A percentile compares a stretch with the other conserved stretches of the same genome.
Evolutionary conservation across 768 basidiomycete species (phyloP).

Genomic region (Porphyrellus cyaneotinctus): DNA sequence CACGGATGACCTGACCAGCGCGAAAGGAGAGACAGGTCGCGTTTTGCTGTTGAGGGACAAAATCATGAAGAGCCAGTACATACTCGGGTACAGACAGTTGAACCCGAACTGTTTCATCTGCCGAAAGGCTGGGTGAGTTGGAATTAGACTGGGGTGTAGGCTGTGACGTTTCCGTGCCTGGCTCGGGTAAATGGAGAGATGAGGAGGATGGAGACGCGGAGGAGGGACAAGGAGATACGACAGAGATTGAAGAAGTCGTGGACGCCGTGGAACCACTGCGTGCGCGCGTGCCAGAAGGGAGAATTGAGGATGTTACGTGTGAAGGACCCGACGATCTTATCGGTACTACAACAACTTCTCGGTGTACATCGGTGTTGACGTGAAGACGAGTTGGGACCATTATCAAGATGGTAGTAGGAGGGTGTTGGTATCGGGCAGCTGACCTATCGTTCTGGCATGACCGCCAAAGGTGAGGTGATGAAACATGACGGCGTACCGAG

Average conservation of each 20-base stretch:
- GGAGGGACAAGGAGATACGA: conserved; percentile 51
- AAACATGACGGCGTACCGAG: conserved; percentile 11
- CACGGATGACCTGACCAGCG: conserved; percentile 87
- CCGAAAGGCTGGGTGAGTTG: conserved; percentile 40
- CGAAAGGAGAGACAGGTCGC: conserved; percentile 85
- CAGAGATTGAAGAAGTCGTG: conserved; percentile 51
- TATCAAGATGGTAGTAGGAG: conserved; percentile 4
- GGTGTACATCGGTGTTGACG: conserved; percentile 44
- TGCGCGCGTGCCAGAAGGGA: conserved; percentile 27
- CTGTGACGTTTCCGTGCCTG: conserved; percentile 30
- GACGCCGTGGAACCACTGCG: conserved; percentile 57
- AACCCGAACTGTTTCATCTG: conserved; percentile 49
- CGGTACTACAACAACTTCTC: conserved; percentile 32
- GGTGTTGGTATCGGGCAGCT: not conserved
- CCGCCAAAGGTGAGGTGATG: not conserved
- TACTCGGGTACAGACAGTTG: conserved; percentile 50
- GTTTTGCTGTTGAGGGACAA: conserved; percentile 62
- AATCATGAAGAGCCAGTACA: conserved; percentile 92
- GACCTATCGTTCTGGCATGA: conserved; percentile 5
- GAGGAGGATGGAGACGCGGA: conserved; percentile 45
- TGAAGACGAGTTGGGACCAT: conserved; percentile 47
- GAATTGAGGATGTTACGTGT: conserved; percentile 25
- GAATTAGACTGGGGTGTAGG: conserved; percentile 12
- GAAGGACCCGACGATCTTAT: conserved; percentile 29
- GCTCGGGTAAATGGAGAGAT: conserved; percentile 41